Base-by-base conservation (phyloP, 768 basidiomycete species). In the Pseudohyphozyma bogoriensis region DNA sequence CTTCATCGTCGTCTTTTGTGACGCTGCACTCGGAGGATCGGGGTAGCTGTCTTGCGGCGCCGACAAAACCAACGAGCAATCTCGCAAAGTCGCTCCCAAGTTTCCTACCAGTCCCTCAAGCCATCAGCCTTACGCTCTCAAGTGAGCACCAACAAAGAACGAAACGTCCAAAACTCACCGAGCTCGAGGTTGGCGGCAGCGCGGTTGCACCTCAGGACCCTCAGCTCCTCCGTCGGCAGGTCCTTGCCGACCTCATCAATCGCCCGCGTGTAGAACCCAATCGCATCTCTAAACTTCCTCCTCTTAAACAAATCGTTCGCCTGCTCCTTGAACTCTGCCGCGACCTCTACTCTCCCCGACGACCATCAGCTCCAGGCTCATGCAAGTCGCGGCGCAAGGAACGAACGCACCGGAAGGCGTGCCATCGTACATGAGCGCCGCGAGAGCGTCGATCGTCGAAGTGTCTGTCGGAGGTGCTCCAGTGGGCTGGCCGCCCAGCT, bases 281-380 rank as follows among this genome's bases (percentile, higher is more conserved):
- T 62, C 1, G 95, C 95, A 72, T 97, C 91, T 39, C 87, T 81
- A 73, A 82, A 86, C 45, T 87, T 81, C 70, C 87, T 89, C 32
- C 85, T 85, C 66, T 83, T 85, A 76, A 87, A 93, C 69, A 93
- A 89, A 57, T 92, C 90, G 71, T 96, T 97, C 7, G 91, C 95
- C 72, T 93, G 89, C 55, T 89, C 83, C 73, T 95, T 96, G 75
- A 96, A 95, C 70, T 87, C 91, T 62, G 82, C 79, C 1, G 93
- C 89, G 65, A 89, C 78, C 73, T 97, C 95, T 93, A 64, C 31
- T 44, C 0, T 29, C 60, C 39, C 10, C 4, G 35, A 10, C 7
- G 28, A 56, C 26, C 10, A 2, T 2, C n/a, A n/a, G n/a, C n/a
- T 11, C 7, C 39, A 10, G 9, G 26, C n/a, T 20, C 1, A 35